Base-by-base conservation (phyloP, 208 protist species). In the Leishmania lainsoni region DNA sequence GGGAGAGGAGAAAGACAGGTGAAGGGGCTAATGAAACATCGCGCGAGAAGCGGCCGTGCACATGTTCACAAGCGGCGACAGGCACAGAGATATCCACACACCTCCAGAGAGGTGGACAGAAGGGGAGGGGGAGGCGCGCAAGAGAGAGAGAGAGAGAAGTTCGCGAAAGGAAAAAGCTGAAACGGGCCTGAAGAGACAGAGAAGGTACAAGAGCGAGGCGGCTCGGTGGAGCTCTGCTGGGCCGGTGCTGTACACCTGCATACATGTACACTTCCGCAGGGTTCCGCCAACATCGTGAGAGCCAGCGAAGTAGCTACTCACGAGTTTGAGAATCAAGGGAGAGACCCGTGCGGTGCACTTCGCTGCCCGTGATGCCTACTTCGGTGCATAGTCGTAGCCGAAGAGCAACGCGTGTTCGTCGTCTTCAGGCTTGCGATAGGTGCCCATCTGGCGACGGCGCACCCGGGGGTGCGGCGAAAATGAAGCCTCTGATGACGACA, bases 361-460 rank as follows among this genome's bases (percentile, higher is more conserved):
- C 8, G n/a, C 29, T 56, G 22, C 48, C n/a, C n/a, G 2, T 8
- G 70, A 56, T 56, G 48, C 70, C 70, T 83, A 91, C 86, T 91
- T 91, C 9, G 80, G 71, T 17, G 32, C 59, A 42, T 88, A 81
- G 69, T 91, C 88, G 77, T 92, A 95, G 14, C 91, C 91, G 48
- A 93, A 83, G 17, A 93, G 70, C 29, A 77, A 58, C 17, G 91
- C 89, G 66, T 93, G 89, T 17, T 95, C 91, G 0, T 87, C 84
- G 68, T 95, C 91, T 52, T 93, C 91, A 1, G 88, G 86, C 66
- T 89, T 85, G 61, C 82, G 90, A 70, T 91, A 94, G 26, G 87
- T 84, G 14, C 77, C 77, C 0, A 77, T 65, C 9, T 75, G 32
- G 6, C 72, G 71, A 12, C 59, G 83, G 66, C 20, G 59, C 66